Percentiles rank a stretch among this genome's conserved stretches.
Conservation (phyloP, 108 stramenopile species). For the Epithemia pelagica region DNA sequence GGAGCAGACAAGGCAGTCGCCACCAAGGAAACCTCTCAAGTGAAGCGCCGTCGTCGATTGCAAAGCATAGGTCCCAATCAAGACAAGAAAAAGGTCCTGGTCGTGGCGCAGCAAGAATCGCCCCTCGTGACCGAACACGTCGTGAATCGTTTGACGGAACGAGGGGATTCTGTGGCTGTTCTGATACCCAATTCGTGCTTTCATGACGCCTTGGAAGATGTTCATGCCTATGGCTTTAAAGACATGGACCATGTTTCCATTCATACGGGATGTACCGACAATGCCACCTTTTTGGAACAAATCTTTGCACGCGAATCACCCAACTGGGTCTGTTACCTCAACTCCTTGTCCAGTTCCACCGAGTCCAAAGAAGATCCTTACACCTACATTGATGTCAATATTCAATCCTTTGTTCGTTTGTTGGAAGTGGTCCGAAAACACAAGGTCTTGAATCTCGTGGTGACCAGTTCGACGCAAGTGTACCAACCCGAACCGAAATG, state of each 20-base stretch:
- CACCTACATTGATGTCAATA: conserved; percentile 88
- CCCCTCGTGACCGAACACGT: background rate
- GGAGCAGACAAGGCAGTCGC: background rate
- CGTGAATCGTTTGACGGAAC: background rate
- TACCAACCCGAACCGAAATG: conserved; percentile 79
- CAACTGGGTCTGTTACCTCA: conserved; percentile 84
- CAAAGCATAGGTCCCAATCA: background rate
- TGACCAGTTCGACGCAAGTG: conserved; percentile 82
- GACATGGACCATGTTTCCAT: background rate
- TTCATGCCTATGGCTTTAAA: background rate
- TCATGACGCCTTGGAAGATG: background rate
- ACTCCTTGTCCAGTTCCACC: conserved; percentile 82
- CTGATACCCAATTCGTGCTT: background rate
- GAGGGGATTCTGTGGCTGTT: background rate
- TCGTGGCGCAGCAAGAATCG: background rate
- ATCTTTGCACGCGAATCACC: conserved; percentile 56
- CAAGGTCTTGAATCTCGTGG: conserved; percentile 79
- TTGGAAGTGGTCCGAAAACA: conserved; percentile 62
- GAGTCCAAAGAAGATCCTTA: conserved; percentile 90
- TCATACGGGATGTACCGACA: conserved; percentile 12
- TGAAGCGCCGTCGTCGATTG: background rate
- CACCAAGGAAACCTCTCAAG: background rate
- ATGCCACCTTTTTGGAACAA: conserved; percentile 56
- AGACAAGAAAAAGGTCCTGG: background rate
- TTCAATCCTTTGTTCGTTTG: conserved; percentile 80